Percentiles rank a stretch among this genome's conserved stretches.
phyloP scores from a whole-genome alignment of 495 filamentous ascomycete species.

The Neurospora intermedia region DNA sequence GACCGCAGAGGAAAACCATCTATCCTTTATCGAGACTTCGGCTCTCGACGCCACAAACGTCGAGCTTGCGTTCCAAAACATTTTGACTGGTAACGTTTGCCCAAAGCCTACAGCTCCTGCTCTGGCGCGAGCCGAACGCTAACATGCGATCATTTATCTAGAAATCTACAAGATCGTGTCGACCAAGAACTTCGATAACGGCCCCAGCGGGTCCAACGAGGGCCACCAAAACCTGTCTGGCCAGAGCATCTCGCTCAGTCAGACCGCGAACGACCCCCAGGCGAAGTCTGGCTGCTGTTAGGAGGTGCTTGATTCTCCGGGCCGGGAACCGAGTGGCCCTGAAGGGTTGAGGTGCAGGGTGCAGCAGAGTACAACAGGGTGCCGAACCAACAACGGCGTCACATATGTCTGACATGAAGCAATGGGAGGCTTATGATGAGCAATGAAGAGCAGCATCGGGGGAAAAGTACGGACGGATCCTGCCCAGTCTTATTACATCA shows the following conservation, averaged over 20 bases:
- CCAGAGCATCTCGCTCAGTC: slow-evolving; percentile 72
- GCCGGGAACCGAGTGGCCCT: slow-evolving; percentile 22
- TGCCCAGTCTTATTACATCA: slow-evolving; percentile 26
- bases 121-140: neutral
- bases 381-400: slow-evolving; percentile 37
- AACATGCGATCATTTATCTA: slow-evolving; percentile 23
- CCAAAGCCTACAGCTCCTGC: neutral
- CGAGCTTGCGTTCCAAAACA: slow-evolving; percentile 99
- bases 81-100: slow-evolving; percentile 72
- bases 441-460: slow-evolving; percentile 16
- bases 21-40: slow-evolving; percentile 98
- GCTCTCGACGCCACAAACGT: slow-evolving; percentile 98
- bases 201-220: slow-evolving; percentile 40
- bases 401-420: slow-evolving; percentile 31
- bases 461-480: slow-evolving; percentile 18
- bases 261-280: slow-evolving; percentile 51
- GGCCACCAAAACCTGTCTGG: slow-evolving; percentile 64
- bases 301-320: slow-evolving; percentile 12
- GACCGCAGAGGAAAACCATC: slow-evolving; percentile 72
- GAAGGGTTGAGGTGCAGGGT: neutral
- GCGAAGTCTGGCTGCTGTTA: slow-evolving; percentile 85
- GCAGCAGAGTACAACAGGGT: slow-evolving; percentile 12
- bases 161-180: slow-evolving; percentile 99
- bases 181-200: slow-evolving; percentile 85
- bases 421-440: slow-evolving; percentile 17